A percentile compares a stretch with the other conserved stretches of the same genome.
Evolutionary conservation across 208 protist genomes (phyloP).

Genomic region (Leptomonas seymouri): DNA sequence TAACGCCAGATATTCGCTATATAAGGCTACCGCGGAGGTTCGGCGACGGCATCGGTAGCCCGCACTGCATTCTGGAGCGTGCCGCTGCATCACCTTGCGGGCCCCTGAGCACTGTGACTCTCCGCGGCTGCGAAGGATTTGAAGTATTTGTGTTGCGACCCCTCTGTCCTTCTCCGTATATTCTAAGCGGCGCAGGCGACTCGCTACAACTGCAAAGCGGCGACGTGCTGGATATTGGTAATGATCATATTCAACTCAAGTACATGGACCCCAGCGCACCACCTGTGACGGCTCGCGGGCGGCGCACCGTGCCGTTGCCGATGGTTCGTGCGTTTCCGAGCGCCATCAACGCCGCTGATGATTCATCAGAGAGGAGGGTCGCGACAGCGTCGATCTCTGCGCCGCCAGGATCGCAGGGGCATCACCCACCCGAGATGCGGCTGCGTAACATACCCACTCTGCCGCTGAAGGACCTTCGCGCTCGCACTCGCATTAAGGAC

Average conservation of each 20-base stretch:
- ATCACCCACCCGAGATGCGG: not conserved
- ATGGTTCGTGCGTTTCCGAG: not conserved
- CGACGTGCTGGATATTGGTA: conserved; percentile 62
- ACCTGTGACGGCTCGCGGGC: conserved; percentile 28
- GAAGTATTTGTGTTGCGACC: conserved; percentile 26
- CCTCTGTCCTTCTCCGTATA: not conserved
- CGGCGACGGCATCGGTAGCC: conserved; percentile 27
- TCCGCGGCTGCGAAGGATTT: conserved; percentile 12
- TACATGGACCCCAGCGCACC: conserved; percentile 65
- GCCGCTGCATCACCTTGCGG: not conserved
- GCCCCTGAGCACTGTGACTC: not conserved
- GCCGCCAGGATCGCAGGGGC: not conserved
- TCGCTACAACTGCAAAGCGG: conserved; percentile 48
- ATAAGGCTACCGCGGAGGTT: conserved; percentile 19
- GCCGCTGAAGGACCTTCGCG: not conserved
- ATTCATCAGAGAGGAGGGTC: conserved; percentile 1
- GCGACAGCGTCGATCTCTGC: not conserved
- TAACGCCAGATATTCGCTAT: conserved; percentile 1
- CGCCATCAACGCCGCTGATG: not conserved
- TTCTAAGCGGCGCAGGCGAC: conserved; percentile 3
- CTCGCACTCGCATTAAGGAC: not conserved
- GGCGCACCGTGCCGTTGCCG: conserved; percentile 8
- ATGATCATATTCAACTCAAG: conserved; percentile 55
- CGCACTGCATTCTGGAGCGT: conserved; percentile 34
- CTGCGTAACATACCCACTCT: not conserved